A percentile compares a stretch with the other conserved stretches of the same genome.
Conservation (phyloP, 208 protist genomes). For the Naegleria fowleri region DNA sequence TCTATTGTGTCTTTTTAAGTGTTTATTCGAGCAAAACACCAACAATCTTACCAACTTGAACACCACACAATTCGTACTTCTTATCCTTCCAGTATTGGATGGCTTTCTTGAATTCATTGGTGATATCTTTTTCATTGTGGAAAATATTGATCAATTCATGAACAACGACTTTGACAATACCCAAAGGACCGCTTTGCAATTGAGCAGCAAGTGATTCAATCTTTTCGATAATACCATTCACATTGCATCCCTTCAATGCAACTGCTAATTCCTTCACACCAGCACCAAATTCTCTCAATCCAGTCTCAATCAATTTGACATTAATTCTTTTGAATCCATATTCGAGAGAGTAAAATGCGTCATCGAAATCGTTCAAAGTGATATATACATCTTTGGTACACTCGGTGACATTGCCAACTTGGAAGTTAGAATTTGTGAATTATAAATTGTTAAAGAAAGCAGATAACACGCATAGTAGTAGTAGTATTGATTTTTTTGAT, state of each 20-base stretch:
- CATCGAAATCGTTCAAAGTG: background rate
- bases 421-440: too few relatives aligned
- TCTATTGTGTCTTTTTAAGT: too few relatives aligned
- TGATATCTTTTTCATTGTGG: constrained; percentile 25
- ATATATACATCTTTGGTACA: background rate
- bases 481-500: too few relatives aligned
- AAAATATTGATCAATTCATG: constrained; percentile 36
- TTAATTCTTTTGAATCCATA: background rate
- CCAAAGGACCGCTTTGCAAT: background rate
- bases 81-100: constrained; percentile 19
- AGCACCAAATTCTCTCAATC: background rate
- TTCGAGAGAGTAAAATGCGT: background rate
- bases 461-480: too few relatives aligned
- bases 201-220: constrained; percentile 6
- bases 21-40: constrained; percentile 36
- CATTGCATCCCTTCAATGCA: constrained; percentile 25
- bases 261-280: background rate
- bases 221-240: constrained; percentile 25
- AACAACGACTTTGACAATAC: constrained; percentile 30
- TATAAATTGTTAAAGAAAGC: too few relatives aligned
- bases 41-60: constrained; percentile 28
- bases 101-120: constrained; percentile 25
- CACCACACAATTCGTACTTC: constrained; percentile 18
- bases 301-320: background rate
- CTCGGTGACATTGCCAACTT: background rate